Evolutionary conservation across 2,329 filamentous ascomycete genomes (phyloP), one percentile per base, ranked within the genome.

Genomic region (Cladophialophora chaetospira): DNA sequence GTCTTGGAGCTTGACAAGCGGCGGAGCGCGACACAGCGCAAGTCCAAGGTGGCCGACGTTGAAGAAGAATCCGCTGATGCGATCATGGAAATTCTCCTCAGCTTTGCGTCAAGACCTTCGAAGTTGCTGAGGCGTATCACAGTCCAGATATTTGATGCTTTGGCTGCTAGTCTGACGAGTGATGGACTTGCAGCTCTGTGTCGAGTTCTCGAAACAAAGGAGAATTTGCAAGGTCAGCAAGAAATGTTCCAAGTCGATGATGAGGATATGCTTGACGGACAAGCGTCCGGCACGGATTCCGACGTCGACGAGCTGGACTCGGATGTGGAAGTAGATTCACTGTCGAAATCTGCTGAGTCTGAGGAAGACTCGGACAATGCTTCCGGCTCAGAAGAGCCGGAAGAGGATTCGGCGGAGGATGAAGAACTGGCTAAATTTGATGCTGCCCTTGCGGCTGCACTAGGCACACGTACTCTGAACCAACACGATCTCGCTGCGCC

Each of bases 31-130:
- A 26, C 46, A 9, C 15, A 42, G 42, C 53, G 45, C 28, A 42
- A 23, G 10, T 35, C 60, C 70, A 60, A 58, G 68, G 61, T 43
- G 68, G 63, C 57, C 66, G 54, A 6, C 35, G 42, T 19, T 6
- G 46, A 60, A 5, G n/a, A 26, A 13, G 26, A 31, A 5, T 78
- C 79, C 9, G 88, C 90, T 0, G 86, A 89, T 67, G 81, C 90
- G 23, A 74, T 97, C 6, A 85, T 97, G 2, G 94, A 97, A 68
- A 88, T 97, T 49, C 74, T 99, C 5, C 78, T 97, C n/a, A 89
- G 90, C 50, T 91, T 97, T 75, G 83, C 95, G 2, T 89, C 91
- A 0, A 90, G 91, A 60, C 89, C 88, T 3, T 96, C 92, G 1
- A 84, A 87, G 8, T 78, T 97, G 49, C 89, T 96, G 77, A 85